Percentiles rank a stretch among this genome's conserved stretches.
phyloP scores from a whole-genome alignment of 768 basidiomycete species.

The Tubosaeta brunneosetosa region DNA sequence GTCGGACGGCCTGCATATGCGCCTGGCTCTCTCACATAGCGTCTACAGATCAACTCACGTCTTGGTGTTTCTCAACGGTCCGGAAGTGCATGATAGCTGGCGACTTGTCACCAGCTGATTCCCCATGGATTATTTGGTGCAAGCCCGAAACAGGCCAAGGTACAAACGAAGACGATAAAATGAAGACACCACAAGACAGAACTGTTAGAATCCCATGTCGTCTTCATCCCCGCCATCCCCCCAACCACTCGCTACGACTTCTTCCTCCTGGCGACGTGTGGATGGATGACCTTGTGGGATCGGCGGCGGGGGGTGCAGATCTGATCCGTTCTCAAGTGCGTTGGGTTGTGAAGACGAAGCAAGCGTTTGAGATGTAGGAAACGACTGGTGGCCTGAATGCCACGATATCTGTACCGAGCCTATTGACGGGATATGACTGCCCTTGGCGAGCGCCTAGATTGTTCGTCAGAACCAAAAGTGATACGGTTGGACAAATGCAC shows the following conservation, averaged over 20 bases:
- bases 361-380: slow-evolving; percentile 18
- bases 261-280: slow-evolving; percentile 50
- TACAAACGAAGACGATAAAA: slow-evolving; percentile 12
- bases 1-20: no score
- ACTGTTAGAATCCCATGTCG: slow-evolving; percentile 61
- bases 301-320: slow-evolving; percentile 20
- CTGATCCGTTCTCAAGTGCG: slow-evolving; percentile 21
- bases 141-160: slow-evolving; percentile 7
- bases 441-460: slow-evolving; percentile 66
- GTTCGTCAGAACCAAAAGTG: slow-evolving; percentile 7
- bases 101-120: slow-evolving; percentile 7
- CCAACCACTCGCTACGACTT: slow-evolving; percentile 64
- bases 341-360: slow-evolving; percentile 20
- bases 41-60: no score
- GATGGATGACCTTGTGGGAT: slow-evolving; percentile 20
- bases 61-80: not conserved
- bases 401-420: slow-evolving; percentile 66
- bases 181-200: not conserved
- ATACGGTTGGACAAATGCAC: slow-evolving; percentile 11
- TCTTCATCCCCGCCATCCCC: slow-evolving; percentile 62
- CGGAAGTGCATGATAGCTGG: slow-evolving; percentile 1
- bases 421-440: slow-evolving; percentile 57
- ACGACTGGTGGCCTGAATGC: slow-evolving; percentile 41
- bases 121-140: slow-evolving; percentile 10
- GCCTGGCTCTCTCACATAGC: no score